These are phyloP conservation scores for Ophiobolus disseminans DNA, from an alignment of 2,329 filamentous ascomycete species.

Conservation along the genomic window DNA sequence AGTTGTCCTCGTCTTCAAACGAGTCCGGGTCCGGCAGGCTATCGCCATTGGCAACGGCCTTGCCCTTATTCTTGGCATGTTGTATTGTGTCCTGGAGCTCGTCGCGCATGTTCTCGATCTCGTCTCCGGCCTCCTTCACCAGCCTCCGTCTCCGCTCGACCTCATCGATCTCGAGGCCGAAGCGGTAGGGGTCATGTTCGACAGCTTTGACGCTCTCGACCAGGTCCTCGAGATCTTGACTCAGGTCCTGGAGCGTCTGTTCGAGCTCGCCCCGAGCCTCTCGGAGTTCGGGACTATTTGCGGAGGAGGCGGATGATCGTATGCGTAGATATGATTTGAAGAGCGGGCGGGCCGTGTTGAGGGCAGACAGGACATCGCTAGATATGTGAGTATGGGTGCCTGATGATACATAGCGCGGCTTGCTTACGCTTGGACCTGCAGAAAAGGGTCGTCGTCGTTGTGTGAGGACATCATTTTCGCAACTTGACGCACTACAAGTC, in stretches of 20 bases:
- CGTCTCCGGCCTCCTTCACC: constrained; percentile 86
- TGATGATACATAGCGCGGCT: constrained; percentile 3
- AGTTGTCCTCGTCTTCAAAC: constrained; percentile 66
- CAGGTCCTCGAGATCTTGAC: constrained; percentile 87
- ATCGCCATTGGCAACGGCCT: constrained; percentile 51
- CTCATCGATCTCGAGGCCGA: constrained; percentile 83
- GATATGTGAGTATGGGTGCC: constrained; percentile 29
- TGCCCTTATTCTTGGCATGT: constrained; percentile 47
- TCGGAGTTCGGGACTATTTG: constrained; percentile 68
- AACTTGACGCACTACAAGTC: constrained; percentile 6
- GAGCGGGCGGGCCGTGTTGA: constrained; percentile 80
- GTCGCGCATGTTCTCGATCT: constrained; percentile 87
- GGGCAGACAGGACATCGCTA: constrained; percentile 87
- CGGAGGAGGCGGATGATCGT: constrained; percentile 77
- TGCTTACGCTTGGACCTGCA: constrained; percentile 57
- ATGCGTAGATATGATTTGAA: constrained; percentile 97
- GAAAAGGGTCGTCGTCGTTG: constrained; percentile 56
- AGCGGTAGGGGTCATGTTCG: constrained; percentile 85
- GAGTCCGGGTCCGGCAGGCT: constrained; percentile 67
- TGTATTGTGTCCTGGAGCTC: constrained; percentile 72
- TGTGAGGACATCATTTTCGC: constrained; percentile 47
- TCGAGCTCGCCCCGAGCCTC: constrained; percentile 77
- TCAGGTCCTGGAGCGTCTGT: constrained; percentile 74
- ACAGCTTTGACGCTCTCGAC: constrained; percentile 85
- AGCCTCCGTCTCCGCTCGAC: constrained; percentile 80